phyloP scores from a whole-genome alignment of 2,329 filamentous ascomycete species.

The Dothideomycetes sp. region DNA sequence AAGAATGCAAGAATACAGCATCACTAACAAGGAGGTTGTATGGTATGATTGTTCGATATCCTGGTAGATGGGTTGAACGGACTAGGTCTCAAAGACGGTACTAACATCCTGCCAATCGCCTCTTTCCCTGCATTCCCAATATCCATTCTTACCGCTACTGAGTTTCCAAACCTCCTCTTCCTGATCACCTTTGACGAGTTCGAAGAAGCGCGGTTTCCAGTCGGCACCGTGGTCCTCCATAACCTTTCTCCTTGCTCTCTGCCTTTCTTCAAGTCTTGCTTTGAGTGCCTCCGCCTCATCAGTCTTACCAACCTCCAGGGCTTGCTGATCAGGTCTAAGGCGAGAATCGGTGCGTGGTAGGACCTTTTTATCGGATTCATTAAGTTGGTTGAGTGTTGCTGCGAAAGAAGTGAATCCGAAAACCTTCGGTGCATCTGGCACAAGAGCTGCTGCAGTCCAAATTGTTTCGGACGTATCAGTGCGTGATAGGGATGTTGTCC shows the following conservation, averaged over 20 bases:
- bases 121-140: slow-evolving; percentile 77
- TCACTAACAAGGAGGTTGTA: no score
- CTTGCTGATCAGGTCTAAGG: slow-evolving; percentile 76
- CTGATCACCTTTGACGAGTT: slow-evolving; percentile 44
- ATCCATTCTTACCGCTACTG: slow-evolving; percentile 73
- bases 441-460: slow-evolving; percentile 70
- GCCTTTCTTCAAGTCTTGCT: slow-evolving; percentile 72
- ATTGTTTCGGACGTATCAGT: slow-evolving; percentile 57
- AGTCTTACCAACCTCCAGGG: slow-evolving; percentile 70
- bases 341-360: slow-evolving; percentile 76
- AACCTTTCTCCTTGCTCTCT: slow-evolving; percentile 63
- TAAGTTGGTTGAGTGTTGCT: slow-evolving; percentile 79
- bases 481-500: slow-evolving; percentile 66
- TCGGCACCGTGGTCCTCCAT: slow-evolving; percentile 66
- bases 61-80: neutral
- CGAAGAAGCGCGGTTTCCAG: slow-evolving; percentile 78
- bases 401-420: slow-evolving; percentile 88
- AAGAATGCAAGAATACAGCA: no score
- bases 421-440: slow-evolving; percentile 66
- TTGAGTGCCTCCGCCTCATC: slow-evolving; percentile 81
- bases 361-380: slow-evolving; percentile 62
- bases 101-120: slow-evolving; percentile 56
- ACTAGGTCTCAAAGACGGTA: slow-evolving; percentile 41
- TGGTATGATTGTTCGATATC: neutral
- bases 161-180: slow-evolving; percentile 48